Conservation (phyloP, 164 flowering plant genomes). For the Echeveria elegans region DNA sequence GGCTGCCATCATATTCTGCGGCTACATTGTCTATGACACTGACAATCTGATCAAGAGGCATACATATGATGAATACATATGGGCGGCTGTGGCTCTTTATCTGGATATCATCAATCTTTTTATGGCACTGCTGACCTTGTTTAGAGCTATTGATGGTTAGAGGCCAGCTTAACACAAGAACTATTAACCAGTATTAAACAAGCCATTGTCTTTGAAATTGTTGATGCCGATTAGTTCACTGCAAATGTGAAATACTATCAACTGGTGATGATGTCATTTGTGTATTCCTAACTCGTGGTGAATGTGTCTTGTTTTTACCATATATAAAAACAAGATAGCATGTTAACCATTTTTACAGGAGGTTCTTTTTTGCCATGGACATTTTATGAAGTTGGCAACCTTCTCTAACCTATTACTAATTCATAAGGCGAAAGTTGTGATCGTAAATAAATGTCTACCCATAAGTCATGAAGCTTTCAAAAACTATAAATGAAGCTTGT, state of each 20-base stretch:
- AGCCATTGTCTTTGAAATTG: not conserved
- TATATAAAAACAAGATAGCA: no score
- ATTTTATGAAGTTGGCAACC: no score
- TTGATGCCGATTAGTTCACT: not conserved
- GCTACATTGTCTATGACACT: conserved; percentile 82
- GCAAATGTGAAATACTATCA: not conserved
- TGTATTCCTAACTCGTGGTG: not conserved
- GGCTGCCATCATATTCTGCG: conserved; percentile 77
- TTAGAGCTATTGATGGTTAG: conserved; percentile 60
- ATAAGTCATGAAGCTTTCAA: no score
- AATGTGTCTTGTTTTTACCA: no score
- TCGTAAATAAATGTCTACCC: no score
- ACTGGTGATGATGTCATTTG: not conserved
- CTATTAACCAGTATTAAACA: not conserved
- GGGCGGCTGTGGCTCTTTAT: conserved; percentile 83
- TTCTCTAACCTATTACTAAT: no score
- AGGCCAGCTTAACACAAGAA: not conserved
- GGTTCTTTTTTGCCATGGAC: no score
- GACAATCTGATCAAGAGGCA: conserved; percentile 86
- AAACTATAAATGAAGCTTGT: no score
- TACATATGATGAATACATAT: conserved; percentile 79
- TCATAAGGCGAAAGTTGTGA: no score
- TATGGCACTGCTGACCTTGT: conserved; percentile 45
- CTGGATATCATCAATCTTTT: conserved; percentile 85
- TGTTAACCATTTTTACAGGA: no score